These are phyloP conservation scores for Geoglossum cookeanum DNA, from an alignment of 2,329 filamentous ascomycete species.

Conservation along the genomic window DNA sequence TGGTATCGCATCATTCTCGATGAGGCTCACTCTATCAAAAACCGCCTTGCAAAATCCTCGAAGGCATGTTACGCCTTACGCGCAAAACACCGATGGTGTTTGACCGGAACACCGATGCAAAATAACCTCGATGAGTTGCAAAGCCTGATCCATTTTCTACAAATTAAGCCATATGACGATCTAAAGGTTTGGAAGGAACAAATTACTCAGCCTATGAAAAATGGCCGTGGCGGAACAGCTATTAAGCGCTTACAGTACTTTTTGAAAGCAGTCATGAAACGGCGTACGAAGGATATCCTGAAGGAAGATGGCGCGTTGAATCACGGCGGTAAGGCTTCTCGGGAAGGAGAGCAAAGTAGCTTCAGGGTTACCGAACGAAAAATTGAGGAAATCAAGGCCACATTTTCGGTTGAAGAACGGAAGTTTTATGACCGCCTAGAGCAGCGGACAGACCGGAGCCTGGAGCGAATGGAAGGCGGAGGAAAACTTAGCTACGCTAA, in stretches of 20 bases:
- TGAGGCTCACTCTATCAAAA: conserved; percentile 97
- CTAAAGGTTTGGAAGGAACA: conserved; percentile 75
- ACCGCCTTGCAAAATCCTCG: conserved; percentile 86
- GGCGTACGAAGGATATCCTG: conserved; percentile 92
- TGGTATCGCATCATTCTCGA: conserved; percentile 95
- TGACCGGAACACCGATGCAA: conserved; percentile 93
- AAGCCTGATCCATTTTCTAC: conserved; percentile 77
- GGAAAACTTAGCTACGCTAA: conserved; percentile 76
- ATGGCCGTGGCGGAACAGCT: conserved; percentile 71
- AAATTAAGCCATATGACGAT: conserved; percentile 80
- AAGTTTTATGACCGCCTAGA: conserved; percentile 74
- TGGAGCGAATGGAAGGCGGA: conserved; percentile 74
- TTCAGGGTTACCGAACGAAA: conserved; percentile 90
- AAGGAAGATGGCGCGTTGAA: conserved; percentile 70
- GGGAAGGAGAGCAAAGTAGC: conserved; percentile 30
- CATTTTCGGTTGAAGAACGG: conserved; percentile 64
- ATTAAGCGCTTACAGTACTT: conserved; percentile 72
- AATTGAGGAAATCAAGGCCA: conserved; percentile 58
- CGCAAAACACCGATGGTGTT: conserved; percentile 83
- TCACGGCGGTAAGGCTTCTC: conserved; percentile 45
- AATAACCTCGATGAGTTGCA: conserved; percentile 96
- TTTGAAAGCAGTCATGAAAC: conserved; percentile 90
- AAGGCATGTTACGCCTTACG: conserved; percentile 75
- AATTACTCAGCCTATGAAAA: conserved; percentile 78
- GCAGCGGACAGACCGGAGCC: conserved; percentile 63